Conservation (phyloP, 1,139 yeast genomes). For the Saccharomyces pastorianus region DNA sequence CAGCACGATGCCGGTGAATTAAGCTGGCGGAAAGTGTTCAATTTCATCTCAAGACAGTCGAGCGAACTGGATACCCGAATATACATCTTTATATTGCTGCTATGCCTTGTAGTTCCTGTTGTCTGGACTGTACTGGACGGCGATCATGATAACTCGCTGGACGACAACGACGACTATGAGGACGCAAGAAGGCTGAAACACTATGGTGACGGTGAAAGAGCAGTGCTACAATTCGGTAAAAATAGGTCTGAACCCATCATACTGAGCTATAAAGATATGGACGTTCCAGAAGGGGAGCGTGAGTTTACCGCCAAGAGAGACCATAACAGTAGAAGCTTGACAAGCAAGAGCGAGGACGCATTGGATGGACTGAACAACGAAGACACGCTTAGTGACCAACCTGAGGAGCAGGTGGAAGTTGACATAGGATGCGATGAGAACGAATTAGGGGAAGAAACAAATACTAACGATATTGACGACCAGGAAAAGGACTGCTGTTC, state of each 20-base stretch:
- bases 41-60: constrained; percentile 6
- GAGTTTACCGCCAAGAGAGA: not conserved
- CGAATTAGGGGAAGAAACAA: not conserved
- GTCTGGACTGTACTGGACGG: constrained; percentile 1
- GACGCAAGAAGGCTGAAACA: constrained; percentile 4
- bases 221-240: constrained; percentile 21
- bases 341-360: not conserved
- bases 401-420: not conserved
- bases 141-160: not conserved
- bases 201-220: constrained; percentile 15
- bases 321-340: not conserved
- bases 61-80: constrained; percentile 8
- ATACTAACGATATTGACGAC: not conserved
- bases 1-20: constrained; percentile 1
- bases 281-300: not conserved
- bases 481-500: not conserved
- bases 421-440: not conserved
- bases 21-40: constrained; percentile 7
- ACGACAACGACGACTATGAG: not conserved
- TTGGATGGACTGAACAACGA: not conserved
- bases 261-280: not conserved
- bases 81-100: constrained; percentile 4
- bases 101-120: constrained; percentile 7
- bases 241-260: constrained; percentile 14
- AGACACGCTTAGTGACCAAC: not conserved